Evolutionary conservation across 2,329 filamentous ascomycete species (phyloP).

Genomic region (Byssochlamys sp.): DNA sequence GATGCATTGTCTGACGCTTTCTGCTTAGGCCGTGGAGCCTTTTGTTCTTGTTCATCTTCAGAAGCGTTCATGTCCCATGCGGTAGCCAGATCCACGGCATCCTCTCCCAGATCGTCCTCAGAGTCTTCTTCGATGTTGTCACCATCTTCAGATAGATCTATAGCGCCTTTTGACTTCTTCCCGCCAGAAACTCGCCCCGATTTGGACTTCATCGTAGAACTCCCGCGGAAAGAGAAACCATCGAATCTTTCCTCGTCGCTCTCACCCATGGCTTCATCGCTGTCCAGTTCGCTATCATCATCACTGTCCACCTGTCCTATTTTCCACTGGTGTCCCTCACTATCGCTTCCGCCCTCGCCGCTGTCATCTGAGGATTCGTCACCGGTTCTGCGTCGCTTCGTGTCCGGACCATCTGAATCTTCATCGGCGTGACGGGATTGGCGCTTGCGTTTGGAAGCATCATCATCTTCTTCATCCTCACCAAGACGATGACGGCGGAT

Average conservation of each 20-base stretch:
- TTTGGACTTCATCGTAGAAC: constrained; percentile 35
- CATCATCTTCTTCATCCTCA: constrained; percentile 34
- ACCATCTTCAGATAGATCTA: constrained; percentile 43
- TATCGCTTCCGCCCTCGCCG: constrained; percentile 69
- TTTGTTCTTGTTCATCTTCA: constrained; percentile 24
- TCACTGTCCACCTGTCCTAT: constrained; percentile 61
- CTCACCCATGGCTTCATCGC: constrained; percentile 75
- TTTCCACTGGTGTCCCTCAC: constrained; percentile 76
- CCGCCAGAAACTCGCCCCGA: constrained; percentile 20
- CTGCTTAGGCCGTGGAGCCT: not conserved
- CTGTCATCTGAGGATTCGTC: constrained; percentile 40
- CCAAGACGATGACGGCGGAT: constrained; percentile 51
- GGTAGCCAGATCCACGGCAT: constrained; percentile 54
- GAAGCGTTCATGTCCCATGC: constrained; percentile 50
- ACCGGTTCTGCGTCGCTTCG: constrained; percentile 37
- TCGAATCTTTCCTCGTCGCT: constrained; percentile 81
- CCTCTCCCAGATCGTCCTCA: constrained; percentile 51
- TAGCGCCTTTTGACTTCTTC: constrained; percentile 23
- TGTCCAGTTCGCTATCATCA: constrained; percentile 60
- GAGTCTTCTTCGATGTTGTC: constrained; percentile 36
- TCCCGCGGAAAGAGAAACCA: constrained; percentile 60
- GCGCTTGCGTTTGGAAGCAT: constrained; percentile 34
- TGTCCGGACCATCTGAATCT: constrained; percentile 27
- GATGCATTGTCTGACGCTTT: constrained; percentile 24
- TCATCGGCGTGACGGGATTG: constrained; percentile 32